Conservation (phyloP, 306 rosid genomes). For the Quercus wislizeni region DNA sequence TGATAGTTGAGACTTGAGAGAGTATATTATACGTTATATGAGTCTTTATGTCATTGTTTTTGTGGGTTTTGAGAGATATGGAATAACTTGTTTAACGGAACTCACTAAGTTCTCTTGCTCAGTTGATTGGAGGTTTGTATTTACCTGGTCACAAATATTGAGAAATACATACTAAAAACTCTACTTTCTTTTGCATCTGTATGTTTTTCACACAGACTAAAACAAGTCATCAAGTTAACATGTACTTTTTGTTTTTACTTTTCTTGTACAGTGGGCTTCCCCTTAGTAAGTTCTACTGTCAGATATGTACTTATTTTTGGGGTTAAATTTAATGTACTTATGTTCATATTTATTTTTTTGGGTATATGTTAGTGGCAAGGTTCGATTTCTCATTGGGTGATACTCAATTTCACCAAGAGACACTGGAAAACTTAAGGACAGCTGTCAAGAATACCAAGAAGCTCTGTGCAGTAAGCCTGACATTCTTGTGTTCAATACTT, state of each 20-base stretch:
- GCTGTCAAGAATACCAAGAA: constrained; percentile 60
- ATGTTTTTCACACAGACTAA: not conserved
- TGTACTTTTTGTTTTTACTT: not conserved
- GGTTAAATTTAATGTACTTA: not conserved
- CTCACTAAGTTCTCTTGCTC: not conserved
- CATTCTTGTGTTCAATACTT: not conserved
- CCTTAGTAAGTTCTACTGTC: not conserved
- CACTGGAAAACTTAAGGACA: constrained; percentile 62
- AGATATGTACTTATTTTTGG: not conserved
- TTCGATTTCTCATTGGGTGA: constrained; percentile 89
- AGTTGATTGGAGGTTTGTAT: not conserved
- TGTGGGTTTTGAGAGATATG: not conserved
- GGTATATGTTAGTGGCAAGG: constrained; percentile 62
- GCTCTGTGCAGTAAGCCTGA: constrained; percentile 69
- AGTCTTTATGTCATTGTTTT: not conserved
- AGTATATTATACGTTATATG: not conserved
- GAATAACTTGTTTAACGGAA: not conserved
- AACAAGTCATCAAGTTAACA: not conserved
- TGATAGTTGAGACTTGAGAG: not conserved
- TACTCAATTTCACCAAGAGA: constrained; percentile 75
- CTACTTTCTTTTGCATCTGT: not conserved
- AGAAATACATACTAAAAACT: not conserved
- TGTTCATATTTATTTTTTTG: constrained; percentile 19
- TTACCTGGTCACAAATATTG: not conserved
- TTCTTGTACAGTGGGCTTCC: not conserved